Evolutionary conservation across 805 yeast genomes (phyloP).

Genomic region (Candida silvatica): DNA sequence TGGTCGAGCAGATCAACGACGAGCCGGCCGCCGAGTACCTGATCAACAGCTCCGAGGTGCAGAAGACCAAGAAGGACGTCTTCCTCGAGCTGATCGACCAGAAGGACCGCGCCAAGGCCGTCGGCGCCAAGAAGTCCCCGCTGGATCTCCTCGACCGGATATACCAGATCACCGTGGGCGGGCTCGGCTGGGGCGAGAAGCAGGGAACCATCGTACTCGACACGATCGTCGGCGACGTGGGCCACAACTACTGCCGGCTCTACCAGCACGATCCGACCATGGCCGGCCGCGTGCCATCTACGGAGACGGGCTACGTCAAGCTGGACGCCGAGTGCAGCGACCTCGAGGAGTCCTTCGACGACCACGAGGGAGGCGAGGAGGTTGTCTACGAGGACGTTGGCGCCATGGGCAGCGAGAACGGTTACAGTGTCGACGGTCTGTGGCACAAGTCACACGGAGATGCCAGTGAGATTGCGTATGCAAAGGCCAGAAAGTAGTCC

Average conservation of each 20-base stretch:
- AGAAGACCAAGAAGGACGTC: constrained; percentile 16
- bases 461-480: constrained; percentile 9
- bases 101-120: background rate
- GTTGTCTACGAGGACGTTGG: constrained; percentile 13
- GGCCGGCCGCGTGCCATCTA: background rate
- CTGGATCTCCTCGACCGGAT: constrained; percentile 20
- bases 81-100: constrained; percentile 13
- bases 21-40: constrained; percentile 50
- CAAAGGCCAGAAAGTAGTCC: no score
- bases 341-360: constrained; percentile 8
- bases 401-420: constrained; percentile 28
- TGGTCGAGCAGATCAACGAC: constrained; percentile 47
- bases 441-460: constrained; percentile 27
- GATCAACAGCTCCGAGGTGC: constrained; percentile 33
- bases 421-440: constrained; percentile 20
- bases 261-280: constrained; percentile 9
- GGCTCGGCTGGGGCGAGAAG: constrained; percentile 70
- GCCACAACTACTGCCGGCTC: constrained; percentile 11
- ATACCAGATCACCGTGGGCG: constrained; percentile 60
- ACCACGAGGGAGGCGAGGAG: constrained; percentile 4
- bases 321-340: constrained; percentile 19
- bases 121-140: background rate
- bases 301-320: constrained; percentile 1
- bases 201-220: constrained; percentile 59
- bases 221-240: constrained; percentile 36